Evolutionary conservation across 495 filamentous ascomycete species (phyloP), one percentile per base, ranked within the genome.

Genomic region (Aspergillus affinis): DNA sequence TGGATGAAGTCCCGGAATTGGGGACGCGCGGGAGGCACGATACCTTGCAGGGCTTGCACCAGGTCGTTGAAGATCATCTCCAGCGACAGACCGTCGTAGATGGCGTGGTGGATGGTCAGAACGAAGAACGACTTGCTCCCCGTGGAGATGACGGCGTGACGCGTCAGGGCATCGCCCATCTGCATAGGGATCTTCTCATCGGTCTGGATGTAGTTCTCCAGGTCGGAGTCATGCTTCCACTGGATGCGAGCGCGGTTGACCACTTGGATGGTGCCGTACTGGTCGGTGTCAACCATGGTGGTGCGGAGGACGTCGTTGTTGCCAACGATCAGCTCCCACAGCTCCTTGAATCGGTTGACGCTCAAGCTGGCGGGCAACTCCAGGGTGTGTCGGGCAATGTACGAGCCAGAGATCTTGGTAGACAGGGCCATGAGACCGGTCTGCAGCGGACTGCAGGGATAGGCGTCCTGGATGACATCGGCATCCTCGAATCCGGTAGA

Each of bases 221-320:
- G 63, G 20, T 74, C 69, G 75, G 5, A 36, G 13, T 48, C 55
- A 5, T 46, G 26, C 27, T 36, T 17, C 67, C 63, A 66, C 10
- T 48, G 15, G 13, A 64, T 54, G 12, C 29, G 27, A 26, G 44
- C 54, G 10, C 51, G 57, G 48, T 55, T 46, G 49, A 84, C 74
- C 0, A 79, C 78, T 61, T 85, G 82, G 61, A 82, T 68, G n/a
- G 81, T 65, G 23, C 81, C 81, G 20, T 70, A 65, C 5, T 73
- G 46, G 82, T 79, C 53, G 17, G 59, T 56, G 0, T 51, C 47
- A 4, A 61, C 26, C 44, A 61, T 55, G 12, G 81, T 66, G n/a
- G 82, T 85, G 2, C 83, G 75, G 2, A 85, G 70, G n/a, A 84
- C 81, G 5, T 74, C 63, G 41, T 67, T 73, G 53, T 77, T 73